These are phyloP conservation scores for Orbilia oligospora DNA, from an alignment of 2,329 filamentous ascomycete species.

Conservation along the genomic window DNA sequence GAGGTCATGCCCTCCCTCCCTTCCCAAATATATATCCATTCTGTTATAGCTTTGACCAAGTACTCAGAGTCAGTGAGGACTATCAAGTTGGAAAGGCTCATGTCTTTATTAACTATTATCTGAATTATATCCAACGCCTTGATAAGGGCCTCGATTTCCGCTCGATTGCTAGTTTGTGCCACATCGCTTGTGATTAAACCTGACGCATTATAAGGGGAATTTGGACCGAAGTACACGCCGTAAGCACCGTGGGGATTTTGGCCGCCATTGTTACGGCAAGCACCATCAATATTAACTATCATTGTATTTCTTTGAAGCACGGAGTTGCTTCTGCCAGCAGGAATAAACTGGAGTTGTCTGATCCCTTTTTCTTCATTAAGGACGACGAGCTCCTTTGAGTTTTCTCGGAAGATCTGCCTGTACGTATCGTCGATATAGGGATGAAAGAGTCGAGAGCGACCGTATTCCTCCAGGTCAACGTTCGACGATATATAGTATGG, in stretches of 20 bases:
- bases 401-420: slow-evolving; percentile 1
- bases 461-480: background rate
- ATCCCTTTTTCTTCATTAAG: background rate
- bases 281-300: slow-evolving; percentile 8
- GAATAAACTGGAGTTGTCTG: slow-evolving; percentile 3
- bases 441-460: slow-evolving; percentile 2
- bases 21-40: slow-evolving; percentile 6
- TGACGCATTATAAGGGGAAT: slow-evolving; percentile 5
- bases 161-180: slow-evolving; percentile 15
- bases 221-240: slow-evolving; percentile 11
- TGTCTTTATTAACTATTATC: background rate
- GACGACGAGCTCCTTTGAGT: background rate
- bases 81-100: background rate
- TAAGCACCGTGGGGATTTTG: slow-evolving; percentile 2
- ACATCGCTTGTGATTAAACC: slow-evolving; percentile 3
- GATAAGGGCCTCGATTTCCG: slow-evolving; percentile 20
- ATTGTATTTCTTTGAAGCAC: background rate
- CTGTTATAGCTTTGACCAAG: slow-evolving; percentile 3
- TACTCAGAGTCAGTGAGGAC: slow-evolving; percentile 1
- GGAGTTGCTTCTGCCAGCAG: background rate
- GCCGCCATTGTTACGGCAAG: slow-evolving; percentile 2
- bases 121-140: slow-evolving; percentile 13
- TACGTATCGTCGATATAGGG: background rate
- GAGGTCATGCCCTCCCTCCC: background rate
- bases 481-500: slow-evolving; percentile 7